Conservation (phyloP, 2,329 filamentous ascomycete species). For the Ciborinia camelliae region DNA sequence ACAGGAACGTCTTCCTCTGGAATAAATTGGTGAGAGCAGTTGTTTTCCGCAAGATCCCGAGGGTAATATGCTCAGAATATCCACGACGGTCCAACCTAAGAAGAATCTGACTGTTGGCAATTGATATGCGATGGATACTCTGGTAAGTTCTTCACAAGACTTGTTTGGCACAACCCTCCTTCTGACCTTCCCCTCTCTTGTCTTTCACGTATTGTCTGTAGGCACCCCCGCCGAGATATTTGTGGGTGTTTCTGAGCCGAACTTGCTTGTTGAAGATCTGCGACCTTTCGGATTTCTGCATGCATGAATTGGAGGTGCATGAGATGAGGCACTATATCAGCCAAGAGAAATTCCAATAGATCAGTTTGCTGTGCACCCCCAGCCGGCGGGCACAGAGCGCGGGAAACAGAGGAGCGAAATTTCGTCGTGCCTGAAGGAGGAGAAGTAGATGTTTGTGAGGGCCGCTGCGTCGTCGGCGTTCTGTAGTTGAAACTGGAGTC, state of each 20-base stretch:
- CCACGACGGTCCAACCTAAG: too few species aligned
- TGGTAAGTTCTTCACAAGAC: too few species aligned
- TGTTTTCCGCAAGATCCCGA: constrained; percentile 97
- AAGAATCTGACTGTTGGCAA: too few species aligned
- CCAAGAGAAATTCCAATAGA: too few species aligned
- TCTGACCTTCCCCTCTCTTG: too few species aligned
- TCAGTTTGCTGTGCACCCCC: too few species aligned
- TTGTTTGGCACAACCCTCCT: too few species aligned
- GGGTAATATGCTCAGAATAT: too few species aligned
- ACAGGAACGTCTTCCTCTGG: constrained; percentile 94
- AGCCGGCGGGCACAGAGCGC: constrained; percentile 25
- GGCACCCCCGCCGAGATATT: not conserved
- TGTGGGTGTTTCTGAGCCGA: constrained; percentile 3
- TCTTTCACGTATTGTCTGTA: too few species aligned
- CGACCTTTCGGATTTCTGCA: not conserved
- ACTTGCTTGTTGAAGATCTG: not conserved
- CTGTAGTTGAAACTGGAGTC: constrained; percentile 20
- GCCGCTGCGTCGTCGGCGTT: constrained; percentile 42
- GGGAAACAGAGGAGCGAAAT: constrained; percentile 43
- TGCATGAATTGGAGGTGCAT: constrained; percentile 5
- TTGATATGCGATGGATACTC: too few species aligned
- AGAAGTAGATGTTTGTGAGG: constrained; percentile 45
- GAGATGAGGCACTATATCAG: not conserved
- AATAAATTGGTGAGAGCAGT: constrained; percentile 92
- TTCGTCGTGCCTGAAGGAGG: constrained; percentile 43